These are phyloP conservation scores for Eimeria falciformis DNA, from an alignment of 169 alveolate genomes.

Conservation along the genomic window DNA sequence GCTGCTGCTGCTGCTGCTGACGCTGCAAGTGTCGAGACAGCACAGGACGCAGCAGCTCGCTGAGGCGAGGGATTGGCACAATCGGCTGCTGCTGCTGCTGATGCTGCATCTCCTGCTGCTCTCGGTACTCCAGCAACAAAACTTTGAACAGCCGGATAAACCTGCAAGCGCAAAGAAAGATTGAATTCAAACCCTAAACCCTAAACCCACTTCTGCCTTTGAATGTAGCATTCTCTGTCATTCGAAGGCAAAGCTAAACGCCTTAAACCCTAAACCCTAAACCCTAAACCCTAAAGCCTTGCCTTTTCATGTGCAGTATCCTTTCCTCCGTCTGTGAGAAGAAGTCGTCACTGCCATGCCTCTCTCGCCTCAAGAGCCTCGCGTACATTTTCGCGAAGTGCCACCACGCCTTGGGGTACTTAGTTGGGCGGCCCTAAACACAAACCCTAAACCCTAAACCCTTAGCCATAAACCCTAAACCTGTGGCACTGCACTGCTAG, in stretches of 20 bases:
- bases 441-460: slow-evolving; percentile 32
- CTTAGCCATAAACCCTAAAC: slow-evolving; percentile 34
- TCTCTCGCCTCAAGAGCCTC: slow-evolving; percentile 12
- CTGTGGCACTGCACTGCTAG: neutral
- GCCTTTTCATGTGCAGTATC: slow-evolving; percentile 51
- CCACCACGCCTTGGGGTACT: slow-evolving; percentile 55
- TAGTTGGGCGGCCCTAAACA: slow-evolving; percentile 43
- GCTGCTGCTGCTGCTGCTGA: slow-evolving; percentile 61
- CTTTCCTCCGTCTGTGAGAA: slow-evolving; percentile 46
- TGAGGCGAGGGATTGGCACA: neutral
- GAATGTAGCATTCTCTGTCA: neutral
- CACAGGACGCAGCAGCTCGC: slow-evolving; percentile 31
- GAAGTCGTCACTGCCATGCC: slow-evolving; percentile 26
- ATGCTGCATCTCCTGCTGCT: slow-evolving; percentile 48
- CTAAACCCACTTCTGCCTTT: neutral
- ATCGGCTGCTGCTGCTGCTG: slow-evolving; percentile 18
- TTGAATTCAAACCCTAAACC: neutral
- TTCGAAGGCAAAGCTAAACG: neutral
- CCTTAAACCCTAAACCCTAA: slow-evolving; percentile 43
- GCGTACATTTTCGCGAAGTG: slow-evolving; percentile 7
- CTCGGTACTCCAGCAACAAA: slow-evolving; percentile 47
- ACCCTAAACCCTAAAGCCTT: slow-evolving; percentile 60
- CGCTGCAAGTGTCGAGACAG: neutral
- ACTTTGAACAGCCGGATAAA: slow-evolving; percentile 27
- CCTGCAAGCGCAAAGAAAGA: neutral